Evolutionary conservation across 2,329 filamentous ascomycete species (phyloP).

Genomic region (Pseudogymnoascus sp.): DNA sequence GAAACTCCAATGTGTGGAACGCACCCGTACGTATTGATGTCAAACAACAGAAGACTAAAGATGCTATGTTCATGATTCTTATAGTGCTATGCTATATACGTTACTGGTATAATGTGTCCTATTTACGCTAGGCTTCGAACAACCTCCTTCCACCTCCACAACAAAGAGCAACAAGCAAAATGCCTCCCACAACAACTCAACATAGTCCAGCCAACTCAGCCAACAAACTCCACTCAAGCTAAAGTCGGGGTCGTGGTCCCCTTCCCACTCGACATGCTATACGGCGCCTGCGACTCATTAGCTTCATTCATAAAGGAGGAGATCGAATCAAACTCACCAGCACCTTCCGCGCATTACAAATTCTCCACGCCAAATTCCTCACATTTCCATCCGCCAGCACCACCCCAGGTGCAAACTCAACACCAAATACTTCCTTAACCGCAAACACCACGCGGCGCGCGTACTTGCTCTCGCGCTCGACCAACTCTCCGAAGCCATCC

Average conservation of each 20-base stretch:
- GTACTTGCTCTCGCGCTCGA: conserved; percentile 84
- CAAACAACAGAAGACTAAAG: neutral
- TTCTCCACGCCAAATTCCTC: conserved; percentile 84
- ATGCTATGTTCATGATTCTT: conserved; percentile 10
- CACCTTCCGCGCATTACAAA: conserved; percentile 93
- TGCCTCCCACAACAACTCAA: conserved; percentile 5
- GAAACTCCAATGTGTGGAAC: too few species aligned
- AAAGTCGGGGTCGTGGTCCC: conserved; percentile 25
- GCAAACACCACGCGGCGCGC: conserved; percentile 87
- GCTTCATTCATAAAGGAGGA: neutral
- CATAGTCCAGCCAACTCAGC: neutral
- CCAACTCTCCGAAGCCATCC: conserved; percentile 76
- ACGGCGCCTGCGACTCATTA: conserved; percentile 14
- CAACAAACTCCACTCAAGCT: neutral
- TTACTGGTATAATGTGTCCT: conserved; percentile 10
- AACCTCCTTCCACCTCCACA: neutral
- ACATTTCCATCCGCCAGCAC: conserved; percentile 90
- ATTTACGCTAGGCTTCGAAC: conserved; percentile 11
- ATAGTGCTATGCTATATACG: conserved; percentile 8
- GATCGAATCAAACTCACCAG: conserved; percentile 54
- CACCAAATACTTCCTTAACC: conserved; percentile 92
- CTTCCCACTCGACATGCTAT: conserved; percentile 31
- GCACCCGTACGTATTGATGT: too few species aligned
- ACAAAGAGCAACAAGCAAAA: conserved; percentile 1
- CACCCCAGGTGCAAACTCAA: conserved; percentile 89